Conservation (phyloP, 441 rosid species). For the Gossypium lobatum region DNA sequence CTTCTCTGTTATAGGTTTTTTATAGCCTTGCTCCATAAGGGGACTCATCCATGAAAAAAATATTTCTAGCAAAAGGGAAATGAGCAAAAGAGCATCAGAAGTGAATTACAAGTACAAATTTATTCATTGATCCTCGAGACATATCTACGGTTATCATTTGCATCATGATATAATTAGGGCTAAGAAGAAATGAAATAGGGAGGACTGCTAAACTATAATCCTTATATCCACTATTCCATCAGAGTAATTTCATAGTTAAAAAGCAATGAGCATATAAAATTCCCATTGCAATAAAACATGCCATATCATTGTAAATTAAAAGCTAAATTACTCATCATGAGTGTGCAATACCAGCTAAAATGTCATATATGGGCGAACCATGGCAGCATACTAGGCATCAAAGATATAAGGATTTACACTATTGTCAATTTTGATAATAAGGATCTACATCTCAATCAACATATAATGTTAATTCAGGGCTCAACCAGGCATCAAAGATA, state of each 20-base stretch:
- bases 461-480: slow-evolving; percentile 3
- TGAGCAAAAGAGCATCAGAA: slow-evolving; percentile 13
- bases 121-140: not conserved
- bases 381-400: not conserved
- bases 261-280: not conserved
- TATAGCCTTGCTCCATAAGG: slow-evolving; percentile 83
- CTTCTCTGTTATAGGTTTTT: slow-evolving; percentile 85
- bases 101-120: not conserved
- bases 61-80: slow-evolving; percentile 37
- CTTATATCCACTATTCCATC: not conserved
- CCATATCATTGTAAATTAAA: not conserved
- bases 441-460: slow-evolving; percentile 8
- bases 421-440: slow-evolving; percentile 6
- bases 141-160: not conserved
- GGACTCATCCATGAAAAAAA: slow-evolving; percentile 88
- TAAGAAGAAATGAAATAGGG: not conserved
- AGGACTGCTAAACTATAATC: not conserved
- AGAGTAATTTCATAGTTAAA: not conserved
- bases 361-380: slow-evolving; percentile 1
- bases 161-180: slow-evolving; percentile 6
- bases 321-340: not conserved
- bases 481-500: not conserved
- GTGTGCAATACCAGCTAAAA: not conserved
- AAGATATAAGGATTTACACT: not conserved
- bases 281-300: not conserved